Evolutionary conservation across 2,329 filamentous ascomycete genomes (phyloP), one percentile per base, ranked within the genome.

Genomic region (Myriangium duriaei): DNA sequence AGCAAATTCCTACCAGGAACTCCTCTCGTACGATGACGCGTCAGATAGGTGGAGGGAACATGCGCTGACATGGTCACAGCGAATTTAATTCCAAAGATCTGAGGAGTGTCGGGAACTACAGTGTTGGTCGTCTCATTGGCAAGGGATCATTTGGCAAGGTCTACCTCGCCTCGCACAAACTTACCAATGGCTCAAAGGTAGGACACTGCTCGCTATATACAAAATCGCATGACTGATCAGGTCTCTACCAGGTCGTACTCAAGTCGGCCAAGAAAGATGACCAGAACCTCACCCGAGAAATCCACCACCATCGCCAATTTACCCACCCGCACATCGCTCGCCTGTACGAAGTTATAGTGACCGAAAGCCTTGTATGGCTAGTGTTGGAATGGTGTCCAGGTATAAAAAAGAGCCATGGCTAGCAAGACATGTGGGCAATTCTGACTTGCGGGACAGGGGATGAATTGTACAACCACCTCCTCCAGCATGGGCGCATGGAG

Each of bases 131-230:
- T 42, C 69, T 98, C 42, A 94, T 98, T 56, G 91, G 91, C 49
- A 98, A 96, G 58, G 91, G 91, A 41, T 95, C 87, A 46, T 98
- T 98, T 62, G 91, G 91, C 52, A 96, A 95, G 64, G 91, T 98
- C 53, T 98, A 98, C 60, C 71, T 98, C 42, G 91, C 88, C 42
- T 77, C 79, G 32, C 91, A 98, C 62, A 96, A 95, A 61, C 84
- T 98, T 60, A 96, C 85, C 54, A 95, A 95, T 76, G 88, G 87
- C 54, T 94, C 87, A 56, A 96, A 95, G 76, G 86, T 88, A 54
- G 44, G 67, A 55, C 21, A 30, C 2, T 11, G 11, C 18, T 11
- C 14, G 21, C 34, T 14, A 13, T 36, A 18, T 21, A 18, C n/a
- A n/a, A 26, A 7, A 7, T 26, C n/a, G 21, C 21, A 14, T 15